These are phyloP conservation scores for Moniliophthora roreri DNA, from an alignment of 1,284 basidiomycete genomes.

Conservation along the genomic window DNA sequence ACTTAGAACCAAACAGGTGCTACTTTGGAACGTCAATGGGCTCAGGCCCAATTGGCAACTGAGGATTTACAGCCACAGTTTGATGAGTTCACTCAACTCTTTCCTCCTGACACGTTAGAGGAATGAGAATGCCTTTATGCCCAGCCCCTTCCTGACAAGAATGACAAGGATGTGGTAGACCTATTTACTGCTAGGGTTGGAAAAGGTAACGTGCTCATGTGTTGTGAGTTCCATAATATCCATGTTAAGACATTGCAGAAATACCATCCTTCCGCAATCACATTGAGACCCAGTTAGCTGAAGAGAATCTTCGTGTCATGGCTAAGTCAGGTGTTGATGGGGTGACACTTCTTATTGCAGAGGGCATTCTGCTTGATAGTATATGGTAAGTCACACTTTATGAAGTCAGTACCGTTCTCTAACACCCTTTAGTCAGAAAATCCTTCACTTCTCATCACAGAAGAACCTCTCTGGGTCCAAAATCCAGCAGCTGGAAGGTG, in stretches of 20 bases:
- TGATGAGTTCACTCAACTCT: not conserved
- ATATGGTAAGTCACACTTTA: not conserved
- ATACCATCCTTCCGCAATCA: not conserved
- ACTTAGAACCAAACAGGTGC: not conserved
- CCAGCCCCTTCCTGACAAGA: not conserved
- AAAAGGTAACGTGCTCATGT: not conserved
- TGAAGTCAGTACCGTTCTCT: not conserved
- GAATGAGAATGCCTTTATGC: not conserved
- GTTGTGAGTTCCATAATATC: not conserved
- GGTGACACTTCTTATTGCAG: no score
- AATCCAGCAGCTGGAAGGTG: not conserved
- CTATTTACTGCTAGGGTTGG: not conserved
- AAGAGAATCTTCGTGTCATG: no score
- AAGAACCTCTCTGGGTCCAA: not conserved
- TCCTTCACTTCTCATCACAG: not conserved
- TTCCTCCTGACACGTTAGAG: not conserved
- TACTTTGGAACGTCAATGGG: not conserved
- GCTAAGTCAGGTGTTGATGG: no score
- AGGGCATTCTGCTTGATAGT: no score
- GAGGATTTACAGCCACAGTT: not conserved
- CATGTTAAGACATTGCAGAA: not conserved
- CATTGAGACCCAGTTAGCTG: not conserved
- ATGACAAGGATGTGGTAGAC: not conserved
- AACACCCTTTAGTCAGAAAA: not conserved
- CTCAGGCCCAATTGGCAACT: not conserved